A percentile compares a stretch with the other conserved stretches of the same genome.
Conservation (phyloP, 2,329 filamentous ascomycete genomes). For the Neofusicoccum umdonicola region DNA sequence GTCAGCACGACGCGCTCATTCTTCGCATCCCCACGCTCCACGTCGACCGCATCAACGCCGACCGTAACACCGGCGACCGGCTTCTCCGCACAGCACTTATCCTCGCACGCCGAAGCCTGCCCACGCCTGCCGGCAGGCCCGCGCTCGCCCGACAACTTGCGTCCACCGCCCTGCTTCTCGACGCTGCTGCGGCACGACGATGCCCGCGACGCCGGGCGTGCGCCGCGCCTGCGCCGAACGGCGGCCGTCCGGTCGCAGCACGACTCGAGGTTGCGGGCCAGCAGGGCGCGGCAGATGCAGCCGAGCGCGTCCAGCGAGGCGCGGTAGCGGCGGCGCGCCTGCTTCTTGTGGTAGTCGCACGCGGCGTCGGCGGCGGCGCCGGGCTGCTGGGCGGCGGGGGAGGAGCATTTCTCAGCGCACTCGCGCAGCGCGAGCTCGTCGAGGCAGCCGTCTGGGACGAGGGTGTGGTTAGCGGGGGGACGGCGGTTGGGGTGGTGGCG, state of each 20-base stretch:
- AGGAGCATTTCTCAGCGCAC: not conserved
- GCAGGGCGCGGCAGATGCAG: conserved; percentile 12
- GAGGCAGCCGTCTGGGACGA: not conserved
- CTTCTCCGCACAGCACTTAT: not conserved
- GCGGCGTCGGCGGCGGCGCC: not conserved
- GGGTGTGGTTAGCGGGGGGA: not conserved
- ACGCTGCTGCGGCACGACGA: not conserved
- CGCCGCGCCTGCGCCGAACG: not conserved
- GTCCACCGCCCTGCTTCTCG: not conserved
- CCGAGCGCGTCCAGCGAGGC: conserved; percentile 12
- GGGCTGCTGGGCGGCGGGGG: not conserved
- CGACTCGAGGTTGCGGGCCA: conserved; percentile 5
- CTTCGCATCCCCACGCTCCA: conserved; percentile 27
- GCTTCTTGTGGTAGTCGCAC: conserved; percentile 10
- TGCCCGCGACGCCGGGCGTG: not conserved
- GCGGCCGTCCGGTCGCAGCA: conserved; percentile 8
- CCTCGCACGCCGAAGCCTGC: not conserved
- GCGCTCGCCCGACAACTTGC: not conserved
- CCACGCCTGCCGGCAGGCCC: not conserved
- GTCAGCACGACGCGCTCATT: conserved; percentile 58
- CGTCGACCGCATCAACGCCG: conserved; percentile 10
- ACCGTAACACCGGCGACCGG: not conserved
- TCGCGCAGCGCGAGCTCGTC: conserved; percentile 12
- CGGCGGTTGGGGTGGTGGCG: not conserved
- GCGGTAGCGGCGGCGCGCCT: conserved; percentile 1